Evolutionary conservation across 257 asterid genomes (phyloP).

Genomic region (Echium plantagineum): DNA sequence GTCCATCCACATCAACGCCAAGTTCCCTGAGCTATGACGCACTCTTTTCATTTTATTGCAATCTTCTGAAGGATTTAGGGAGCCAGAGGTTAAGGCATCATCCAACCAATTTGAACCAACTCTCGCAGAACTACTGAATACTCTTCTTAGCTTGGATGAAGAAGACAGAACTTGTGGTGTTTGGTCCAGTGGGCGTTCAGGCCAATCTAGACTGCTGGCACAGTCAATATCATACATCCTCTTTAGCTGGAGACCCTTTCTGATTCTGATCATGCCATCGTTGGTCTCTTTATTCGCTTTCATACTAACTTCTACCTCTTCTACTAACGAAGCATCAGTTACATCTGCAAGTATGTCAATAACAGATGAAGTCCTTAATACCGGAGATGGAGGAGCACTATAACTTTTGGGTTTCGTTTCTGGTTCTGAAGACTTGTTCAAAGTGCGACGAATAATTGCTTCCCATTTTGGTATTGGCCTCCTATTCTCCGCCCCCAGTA

Average conservation of each 20-base stretch:
- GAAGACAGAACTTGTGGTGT: slow-evolving; percentile 43
- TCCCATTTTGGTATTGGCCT: slow-evolving; percentile 82
- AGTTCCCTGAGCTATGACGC: slow-evolving; percentile 16
- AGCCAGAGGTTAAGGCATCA: background rate
- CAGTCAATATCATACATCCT: slow-evolving; percentile 22
- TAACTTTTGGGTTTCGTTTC: slow-evolving; percentile 48
- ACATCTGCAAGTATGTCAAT: slow-evolving; percentile 54
- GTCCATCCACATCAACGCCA: slow-evolving; percentile 2
- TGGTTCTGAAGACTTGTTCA: slow-evolving; percentile 49
- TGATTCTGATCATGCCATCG: background rate
- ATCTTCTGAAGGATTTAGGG: background rate
- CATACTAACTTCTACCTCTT: slow-evolving; percentile 19
- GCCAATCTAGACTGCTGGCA: slow-evolving; percentile 58
- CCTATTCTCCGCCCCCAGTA: slow-evolving; percentile 76
- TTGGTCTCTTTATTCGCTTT: background rate
- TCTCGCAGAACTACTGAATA: slow-evolving; percentile 32
- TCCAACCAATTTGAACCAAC: background rate
- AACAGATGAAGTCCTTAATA: slow-evolving; percentile 57
- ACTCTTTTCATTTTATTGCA: slow-evolving; percentile 36
- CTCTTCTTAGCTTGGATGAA: slow-evolving; percentile 42
- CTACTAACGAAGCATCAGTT: slow-evolving; percentile 31
- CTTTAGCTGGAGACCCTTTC: slow-evolving; percentile 13
- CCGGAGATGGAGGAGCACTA: slow-evolving; percentile 93
- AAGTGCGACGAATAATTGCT: slow-evolving; percentile 51
- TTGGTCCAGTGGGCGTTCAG: slow-evolving; percentile 69